Evolutionary conservation across 306 rosid species (phyloP), one percentile per base, ranked within the genome.

Genomic region (Fragaria vesca): DNA sequence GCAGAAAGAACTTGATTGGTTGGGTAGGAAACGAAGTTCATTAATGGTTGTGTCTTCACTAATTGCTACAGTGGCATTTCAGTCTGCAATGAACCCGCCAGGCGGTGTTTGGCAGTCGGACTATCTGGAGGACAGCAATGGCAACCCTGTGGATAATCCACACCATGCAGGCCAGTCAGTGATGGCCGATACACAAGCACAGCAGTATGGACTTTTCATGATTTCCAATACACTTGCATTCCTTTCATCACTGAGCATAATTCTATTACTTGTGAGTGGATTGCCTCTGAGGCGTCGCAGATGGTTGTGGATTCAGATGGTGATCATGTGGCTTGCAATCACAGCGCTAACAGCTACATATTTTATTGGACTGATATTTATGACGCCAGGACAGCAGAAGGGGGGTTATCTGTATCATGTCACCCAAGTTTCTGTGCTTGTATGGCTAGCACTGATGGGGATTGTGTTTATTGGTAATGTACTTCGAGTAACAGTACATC

Each of bases 321-420:
- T 78, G 73, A 83, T 46, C 36, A 78, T 83, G 86, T 83, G 86
- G 86, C 26, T 83, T 24, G 86, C 86, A 26, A 83, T 83, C 55
- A n/a, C 76, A 7, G 69, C 80, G 2, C 68, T 83, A 57, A 50
- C 69, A 1, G 67, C 50, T 20, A 78, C 86, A 0, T 78, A 75
- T 62, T 67, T 74, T 34, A 4, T 81, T 24, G 81, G 81, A 12
- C 13, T 81, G 66, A 55, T 42, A 12, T 55, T 52, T 63, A 42
- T 72, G 32, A 81, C 85, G 18, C 85, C 85, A 6, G 57, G 18
- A 4, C 16, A 18, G 62, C 42, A 52, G 4, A 45, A 15, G 50
- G 54, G 78, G 40, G 70, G 78, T 4, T 42, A 17, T n/a, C 24
- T 77, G 62, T 81, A 76, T 71, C 24, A 30, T 10, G 75, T 77